Evolutionary conservation across 495 filamentous ascomycete species (phyloP), one percentile per base, ranked within the genome.

Genomic region (Jackrogersella multiformis): DNA sequence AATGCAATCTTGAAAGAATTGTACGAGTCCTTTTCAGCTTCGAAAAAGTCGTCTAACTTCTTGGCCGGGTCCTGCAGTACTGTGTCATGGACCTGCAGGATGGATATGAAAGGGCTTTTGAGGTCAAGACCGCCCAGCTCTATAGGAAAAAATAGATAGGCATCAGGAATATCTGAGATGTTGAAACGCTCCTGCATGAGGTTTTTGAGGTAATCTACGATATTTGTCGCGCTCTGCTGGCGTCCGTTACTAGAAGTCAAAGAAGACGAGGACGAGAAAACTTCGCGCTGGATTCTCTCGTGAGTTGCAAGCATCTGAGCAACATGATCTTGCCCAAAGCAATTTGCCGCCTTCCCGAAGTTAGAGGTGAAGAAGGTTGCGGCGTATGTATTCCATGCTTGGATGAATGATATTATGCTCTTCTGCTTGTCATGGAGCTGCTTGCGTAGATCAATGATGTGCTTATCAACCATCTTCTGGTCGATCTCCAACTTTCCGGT

Each of bases 341-440:
- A 89, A 57, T 88, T 82, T 1, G 88, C 86, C 7, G 87, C 82
- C 61, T 83, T 83, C 5, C 86, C 88, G 55, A 91, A 91, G 61
- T 90, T 90, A 65, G 82, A 84, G 49, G 79, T 81, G 71, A 91
- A 90, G 71, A 90, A 90, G 0, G 80, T 82, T 2, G 78, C 81
- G n/a, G 83, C 86, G 67, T 88, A 90, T 45, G 79, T 83, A 67
- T 90, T 90, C 82, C 87, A 90, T 1, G 83, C 85, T 53, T 89
- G 82, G 15, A 89, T 81, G 82, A 86, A 90, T 16, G 82, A 74
- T 62, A 92, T 88, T 12, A 90, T 71, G 54, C 81, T 86, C 53
- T 80, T 80, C 62, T 80, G 80, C 26, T 79, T 80, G 49, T 82
- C 82, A 9, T 79, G 70, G 28, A 91, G 86, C 70, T 91, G 88